Evolutionary conservation across 179 eudicot species (phyloP).

Genomic region (Dionaea muscipula): DNA sequence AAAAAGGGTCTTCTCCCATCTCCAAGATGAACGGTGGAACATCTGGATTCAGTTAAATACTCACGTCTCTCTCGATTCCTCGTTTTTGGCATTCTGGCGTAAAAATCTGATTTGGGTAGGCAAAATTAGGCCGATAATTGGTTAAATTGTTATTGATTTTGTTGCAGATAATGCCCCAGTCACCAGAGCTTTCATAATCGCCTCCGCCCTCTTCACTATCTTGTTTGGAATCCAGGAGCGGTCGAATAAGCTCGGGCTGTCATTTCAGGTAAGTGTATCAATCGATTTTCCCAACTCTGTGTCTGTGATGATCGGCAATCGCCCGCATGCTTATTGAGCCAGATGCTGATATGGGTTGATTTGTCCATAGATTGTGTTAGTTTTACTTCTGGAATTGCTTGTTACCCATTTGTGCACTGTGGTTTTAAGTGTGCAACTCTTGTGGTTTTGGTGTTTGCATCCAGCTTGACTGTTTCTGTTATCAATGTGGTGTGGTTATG

Average conservation of each 20-base stretch:
- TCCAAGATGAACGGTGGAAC: conserved; percentile 94
- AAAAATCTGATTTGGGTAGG: too few species aligned
- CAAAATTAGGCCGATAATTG: neutral
- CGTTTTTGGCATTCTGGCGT: neutral
- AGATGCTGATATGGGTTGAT: too few species aligned
- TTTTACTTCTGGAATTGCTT: too few species aligned
- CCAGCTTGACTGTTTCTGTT: too few species aligned
- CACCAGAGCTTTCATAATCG: conserved; percentile 54
- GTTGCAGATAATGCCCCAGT: conserved; percentile 79
- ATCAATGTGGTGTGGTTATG: too few species aligned
- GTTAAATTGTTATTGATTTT: neutral
- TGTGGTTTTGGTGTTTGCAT: too few species aligned
- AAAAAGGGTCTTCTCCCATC: conserved; percentile 6
- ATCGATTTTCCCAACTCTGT: neutral
- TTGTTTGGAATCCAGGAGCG: conserved; percentile 75
- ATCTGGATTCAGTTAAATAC: conserved; percentile 80
- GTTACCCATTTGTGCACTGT: too few species aligned
- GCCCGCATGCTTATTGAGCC: neutral
- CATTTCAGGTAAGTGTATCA: conserved; percentile 48
- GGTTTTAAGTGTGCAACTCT: too few species aligned
- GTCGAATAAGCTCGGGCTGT: conserved; percentile 52
- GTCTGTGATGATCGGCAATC: neutral
- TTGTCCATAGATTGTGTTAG: too few species aligned
- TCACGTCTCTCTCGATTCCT: neutral
- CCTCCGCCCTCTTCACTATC: conserved; percentile 58